These are phyloP conservation scores for Microbotryomycetes sp. DNA, from an alignment of 1,284 basidiomycete species.

Conservation along the genomic window DNA sequence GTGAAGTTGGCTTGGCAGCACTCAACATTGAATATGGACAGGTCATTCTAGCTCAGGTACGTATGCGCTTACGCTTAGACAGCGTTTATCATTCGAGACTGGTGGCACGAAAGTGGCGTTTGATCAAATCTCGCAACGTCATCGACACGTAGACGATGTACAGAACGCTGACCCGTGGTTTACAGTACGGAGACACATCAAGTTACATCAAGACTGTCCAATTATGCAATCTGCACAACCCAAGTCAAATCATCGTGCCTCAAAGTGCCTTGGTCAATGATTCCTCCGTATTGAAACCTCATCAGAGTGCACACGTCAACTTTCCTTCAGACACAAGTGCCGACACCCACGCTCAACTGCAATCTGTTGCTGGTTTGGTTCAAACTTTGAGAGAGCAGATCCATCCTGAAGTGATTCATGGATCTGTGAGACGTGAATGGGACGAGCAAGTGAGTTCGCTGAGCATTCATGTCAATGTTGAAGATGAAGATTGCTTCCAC, in stretches of 20 bases:
- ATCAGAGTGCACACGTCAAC: neutral
- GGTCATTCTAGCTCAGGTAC: constrained; percentile 33
- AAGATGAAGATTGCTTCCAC: no score
- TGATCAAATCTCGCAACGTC: neutral
- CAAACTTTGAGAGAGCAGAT: neutral
- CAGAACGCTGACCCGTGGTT: neutral
- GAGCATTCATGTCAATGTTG: no score
- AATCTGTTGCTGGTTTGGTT: neutral
- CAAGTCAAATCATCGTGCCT: constrained; percentile 65
- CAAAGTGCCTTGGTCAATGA: constrained; percentile 59
- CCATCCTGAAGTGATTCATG: neutral
- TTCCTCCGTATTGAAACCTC: neutral
- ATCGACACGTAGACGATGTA: neutral
- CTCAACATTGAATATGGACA: constrained; percentile 26
- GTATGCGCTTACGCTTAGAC: neutral
- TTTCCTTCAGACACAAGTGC: no score
- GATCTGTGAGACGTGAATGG: constrained; percentile 20
- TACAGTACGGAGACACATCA: constrained; percentile 34
- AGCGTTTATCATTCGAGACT: neutral
- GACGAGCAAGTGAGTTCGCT: constrained; percentile 27
- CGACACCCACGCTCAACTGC: no score
- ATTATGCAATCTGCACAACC: constrained; percentile 70
- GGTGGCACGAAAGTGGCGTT: neutral
- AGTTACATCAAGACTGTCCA: constrained; percentile 80
- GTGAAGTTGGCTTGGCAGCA: constrained; percentile 34